Evolutionary conservation across 108 stramenopile species (phyloP).

Genomic region (Cyclotella baltica): DNA sequence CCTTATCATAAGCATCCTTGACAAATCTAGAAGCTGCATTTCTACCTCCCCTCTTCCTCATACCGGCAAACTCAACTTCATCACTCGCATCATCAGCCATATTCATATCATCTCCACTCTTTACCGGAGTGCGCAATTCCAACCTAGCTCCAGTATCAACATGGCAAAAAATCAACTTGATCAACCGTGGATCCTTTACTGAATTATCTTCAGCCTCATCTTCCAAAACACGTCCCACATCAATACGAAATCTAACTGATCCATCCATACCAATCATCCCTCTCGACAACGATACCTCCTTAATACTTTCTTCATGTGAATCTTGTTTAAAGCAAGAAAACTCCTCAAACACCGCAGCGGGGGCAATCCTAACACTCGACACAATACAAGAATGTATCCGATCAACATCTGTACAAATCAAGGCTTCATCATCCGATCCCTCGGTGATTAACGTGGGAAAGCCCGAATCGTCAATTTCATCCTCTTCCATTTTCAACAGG

Average conservation of each 20-base stretch:
- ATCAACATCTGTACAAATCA: slow-evolving; percentile 58
- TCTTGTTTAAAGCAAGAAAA: slow-evolving; percentile 8
- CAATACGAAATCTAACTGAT: slow-evolving; percentile 48
- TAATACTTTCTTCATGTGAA: not conserved
- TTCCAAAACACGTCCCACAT: slow-evolving; percentile 25
- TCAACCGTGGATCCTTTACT: slow-evolving; percentile 1
- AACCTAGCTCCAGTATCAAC: slow-evolving; percentile 58
- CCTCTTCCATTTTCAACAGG: slow-evolving; percentile 74
- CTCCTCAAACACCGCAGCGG: slow-evolving; percentile 10
- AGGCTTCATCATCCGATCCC: slow-evolving; percentile 60
- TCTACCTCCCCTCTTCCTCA: not conserved
- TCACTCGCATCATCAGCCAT: slow-evolving; percentile 13
- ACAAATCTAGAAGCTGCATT: slow-evolving; percentile 31
- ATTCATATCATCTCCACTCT: slow-evolving; percentile 6
- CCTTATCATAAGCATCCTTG: slow-evolving; percentile 39
- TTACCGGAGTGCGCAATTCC: slow-evolving; percentile 55
- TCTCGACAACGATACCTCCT: slow-evolving; percentile 38
- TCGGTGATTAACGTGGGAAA: slow-evolving; percentile 58
- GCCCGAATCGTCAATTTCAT: slow-evolving; percentile 65
- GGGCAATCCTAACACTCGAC: slow-evolving; percentile 31
- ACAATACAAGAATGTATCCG: slow-evolving; percentile 48
- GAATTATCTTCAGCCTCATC: slow-evolving; percentile 8
- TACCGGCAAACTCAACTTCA: slow-evolving; percentile 33
- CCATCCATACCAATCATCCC: slow-evolving; percentile 50
- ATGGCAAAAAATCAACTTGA: slow-evolving; percentile 59